Base-by-base conservation (phyloP, 768 basidiomycete genomes). In the Mycena rosella region DNA sequence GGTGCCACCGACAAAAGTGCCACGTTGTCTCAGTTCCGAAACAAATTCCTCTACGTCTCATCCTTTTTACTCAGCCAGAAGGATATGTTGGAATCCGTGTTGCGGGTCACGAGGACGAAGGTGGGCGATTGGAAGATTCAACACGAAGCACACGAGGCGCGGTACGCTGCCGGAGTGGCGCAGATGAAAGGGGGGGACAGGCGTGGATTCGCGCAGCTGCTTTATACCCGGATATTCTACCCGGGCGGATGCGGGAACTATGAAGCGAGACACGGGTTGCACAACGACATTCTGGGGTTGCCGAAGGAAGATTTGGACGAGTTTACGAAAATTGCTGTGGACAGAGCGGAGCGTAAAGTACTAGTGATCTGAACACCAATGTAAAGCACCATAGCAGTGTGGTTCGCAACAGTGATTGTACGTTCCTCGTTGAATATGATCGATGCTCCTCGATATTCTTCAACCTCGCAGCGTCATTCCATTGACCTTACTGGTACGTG, bases 51-150 rank as follows among this genome's bases (percentile, higher is more conserved):
- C 29, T 52, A 52, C 51, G 51, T 52, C 51, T 52, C 51, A 30
- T 52, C 51, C 51, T 52, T 52, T 52, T 52, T 52, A 30, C 51
- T n/a, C n/a, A n/a, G n/a, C n/a, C n/a, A n/a, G n/a, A n/a, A n/a
- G n/a, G n/a, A n/a, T n/a, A n/a, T n/a, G 30, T 30, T 32, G 51
- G 18, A 27, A 52, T 27, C n/a, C n/a, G n/a, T n/a, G n/a, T n/a
- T n/a, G n/a, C n/a, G n/a, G n/a, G n/a, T n/a, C n/a, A n/a, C n/a
- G 32, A 52, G 51, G 51, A 52, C 51, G 30, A 52, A 52, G 51
- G 51, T 32, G 30, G 32, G 51, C 32, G 51, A 52, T 52, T 52
- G 51, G 51, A 52, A 34, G 51, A 52, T 52, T 52, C 29, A 52
- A 52, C 51, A 52, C 32, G 51, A 52, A 8, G 51, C 51, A 30